A percentile compares a stretch with the other conserved stretches of the same genome.
Conservation (phyloP, 805 yeast species). For the Priceomyces carsonii region DNA sequence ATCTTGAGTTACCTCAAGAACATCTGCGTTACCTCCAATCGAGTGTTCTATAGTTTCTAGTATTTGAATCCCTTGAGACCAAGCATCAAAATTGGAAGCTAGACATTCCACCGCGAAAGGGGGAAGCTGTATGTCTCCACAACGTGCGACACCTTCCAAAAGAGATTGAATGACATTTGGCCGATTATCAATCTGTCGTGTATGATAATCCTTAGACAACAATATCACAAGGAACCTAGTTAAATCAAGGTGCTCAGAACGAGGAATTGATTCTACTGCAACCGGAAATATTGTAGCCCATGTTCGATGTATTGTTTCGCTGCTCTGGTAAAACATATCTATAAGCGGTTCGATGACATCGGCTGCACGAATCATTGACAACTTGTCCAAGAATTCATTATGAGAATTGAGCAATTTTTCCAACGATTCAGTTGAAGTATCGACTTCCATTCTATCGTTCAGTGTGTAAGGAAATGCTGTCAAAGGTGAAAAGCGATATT, state of each 20-base stretch:
- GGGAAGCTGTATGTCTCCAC: conserved; percentile 78
- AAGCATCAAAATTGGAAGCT: conserved; percentile 83
- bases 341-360: conserved; percentile 70
- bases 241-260: conserved; percentile 80
- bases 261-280: conserved; percentile 71
- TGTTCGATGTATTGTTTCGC: conserved; percentile 73
- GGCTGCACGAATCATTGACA: conserved; percentile 46
- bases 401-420: conserved; percentile 26
- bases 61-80: conserved; percentile 87
- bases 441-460: conserved; percentile 27
- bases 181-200: conserved; percentile 81
- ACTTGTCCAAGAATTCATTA: conserved; percentile 26
- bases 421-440: conserved; percentile 20
- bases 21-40: conserved; percentile 65
- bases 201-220: conserved; percentile 87
- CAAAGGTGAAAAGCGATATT: conserved; percentile 56
- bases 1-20: conserved; percentile 83
- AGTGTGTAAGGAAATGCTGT: conserved; percentile 38
- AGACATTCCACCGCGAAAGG: conserved; percentile 91
- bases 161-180: conserved; percentile 87
- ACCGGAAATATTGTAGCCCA: conserved; percentile 87
- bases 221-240: conserved; percentile 77
- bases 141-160: conserved; percentile 77
- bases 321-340: conserved; percentile 80
- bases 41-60: conserved; percentile 72